Evolutionary conservation across 2,329 filamentous ascomycete species (phyloP).

Genomic region (Dothistroma pini): DNA sequence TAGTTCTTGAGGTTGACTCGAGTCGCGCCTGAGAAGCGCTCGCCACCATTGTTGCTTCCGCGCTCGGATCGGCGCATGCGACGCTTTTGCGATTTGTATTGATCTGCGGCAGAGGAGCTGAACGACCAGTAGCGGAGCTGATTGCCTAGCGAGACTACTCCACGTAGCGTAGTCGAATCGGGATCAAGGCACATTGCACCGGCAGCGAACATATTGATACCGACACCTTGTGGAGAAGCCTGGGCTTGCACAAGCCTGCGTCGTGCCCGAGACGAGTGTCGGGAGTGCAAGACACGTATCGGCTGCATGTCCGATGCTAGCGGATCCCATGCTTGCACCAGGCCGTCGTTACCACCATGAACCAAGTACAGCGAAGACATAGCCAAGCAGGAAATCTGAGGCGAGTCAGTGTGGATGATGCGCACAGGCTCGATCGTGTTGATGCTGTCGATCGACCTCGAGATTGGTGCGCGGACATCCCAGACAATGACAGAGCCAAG

Average conservation of each 20-base stretch:
- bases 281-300: slow-evolving; percentile 80
- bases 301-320: slow-evolving; percentile 74
- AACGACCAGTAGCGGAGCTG: slow-evolving; percentile 93
- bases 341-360: slow-evolving; percentile 88
- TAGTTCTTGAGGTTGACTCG: slow-evolving; percentile 72
- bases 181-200: slow-evolving; percentile 84
- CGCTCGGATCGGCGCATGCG: slow-evolving; percentile 66
- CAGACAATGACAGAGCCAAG: slow-evolving; percentile 75
- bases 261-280: slow-evolving; percentile 76
- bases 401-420: slow-evolving; percentile 84
- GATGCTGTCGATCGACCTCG: slow-evolving; percentile 51
- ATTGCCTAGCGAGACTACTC: slow-evolving; percentile 80
- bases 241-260: slow-evolving; percentile 67
- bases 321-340: slow-evolving; percentile 97
- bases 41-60: slow-evolving; percentile 56
- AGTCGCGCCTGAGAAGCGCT: slow-evolving; percentile 59
- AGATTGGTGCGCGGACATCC: slow-evolving; percentile 69
- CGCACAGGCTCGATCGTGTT: slow-evolving; percentile 69
- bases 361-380: slow-evolving; percentile 83
- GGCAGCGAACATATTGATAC: slow-evolving; percentile 74
- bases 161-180: slow-evolving; percentile 78
- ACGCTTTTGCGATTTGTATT: slow-evolving; percentile 74
- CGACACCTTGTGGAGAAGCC: slow-evolving; percentile 62
- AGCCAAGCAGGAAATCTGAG: slow-evolving; percentile 77
- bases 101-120: slow-evolving; percentile 71